Conservation (phyloP, 371 early-diverging fungal genomes). For the Mortierella sp. region DNA sequence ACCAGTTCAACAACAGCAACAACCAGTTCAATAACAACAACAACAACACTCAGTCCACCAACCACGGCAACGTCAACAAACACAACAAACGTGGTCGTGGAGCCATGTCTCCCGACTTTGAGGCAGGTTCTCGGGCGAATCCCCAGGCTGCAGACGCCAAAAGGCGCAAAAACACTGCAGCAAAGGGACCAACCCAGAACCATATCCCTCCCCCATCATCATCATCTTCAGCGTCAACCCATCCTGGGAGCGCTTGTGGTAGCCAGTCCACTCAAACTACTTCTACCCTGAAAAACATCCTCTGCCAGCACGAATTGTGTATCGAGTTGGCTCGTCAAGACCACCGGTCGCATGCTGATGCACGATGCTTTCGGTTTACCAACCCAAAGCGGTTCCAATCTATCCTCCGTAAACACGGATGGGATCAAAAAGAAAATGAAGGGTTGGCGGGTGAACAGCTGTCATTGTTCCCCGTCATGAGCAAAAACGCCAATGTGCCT, state of each 20-base stretch:
- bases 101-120: background rate
- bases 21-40: background rate
- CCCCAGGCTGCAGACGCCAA: background rate
- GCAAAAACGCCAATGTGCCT: too few relatives aligned
- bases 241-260: too few relatives aligned
- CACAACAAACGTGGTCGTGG: conserved; percentile 3
- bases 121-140: background rate
- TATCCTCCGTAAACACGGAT: background rate
- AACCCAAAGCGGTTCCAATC: background rate
- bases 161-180: too few relatives aligned
- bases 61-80: background rate
- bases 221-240: too few relatives aligned
- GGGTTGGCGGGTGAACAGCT: background rate
- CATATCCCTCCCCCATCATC: background rate
- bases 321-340: background rate
- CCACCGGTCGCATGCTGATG: background rate
- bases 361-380: background rate
- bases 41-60: background rate
- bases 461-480: background rate
- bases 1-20: background rate
- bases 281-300: background rate
- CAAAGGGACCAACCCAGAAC: too few relatives aligned
- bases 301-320: background rate
- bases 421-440: background rate
- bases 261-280: background rate